Base-by-base conservation (phyloP, 768 basidiomycete species). In the Naganishia antarctica region DNA sequence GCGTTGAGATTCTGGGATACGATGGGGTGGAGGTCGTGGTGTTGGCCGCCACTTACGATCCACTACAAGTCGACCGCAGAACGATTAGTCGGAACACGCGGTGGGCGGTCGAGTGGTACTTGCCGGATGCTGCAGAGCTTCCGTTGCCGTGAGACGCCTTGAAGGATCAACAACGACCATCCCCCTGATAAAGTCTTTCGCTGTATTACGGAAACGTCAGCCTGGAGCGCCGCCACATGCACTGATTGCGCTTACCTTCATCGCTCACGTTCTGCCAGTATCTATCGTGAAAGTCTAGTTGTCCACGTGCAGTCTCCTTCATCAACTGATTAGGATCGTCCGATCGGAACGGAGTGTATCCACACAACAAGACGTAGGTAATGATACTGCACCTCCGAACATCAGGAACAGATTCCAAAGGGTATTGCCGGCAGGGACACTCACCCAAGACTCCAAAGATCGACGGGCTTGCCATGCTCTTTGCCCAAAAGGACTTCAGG, bases 381-480 rank as follows among this genome's bases (percentile, higher is more conserved):
- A 99, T 97, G 67, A 98, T 84, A 0, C 92, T 93, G 58, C 4
- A 29, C 53, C 44, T 31, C 26, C n/a, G n/a, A 49, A 12, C 13
- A 41, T n/a, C 11, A 62, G 46, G 12, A 16, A 46, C 28, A 28
- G n/a, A n/a, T n/a, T n/a, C n/a, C n/a, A n/a, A n/a, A n/a, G n/a
- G n/a, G n/a, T n/a, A n/a, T n/a, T n/a, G n/a, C n/a, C n/a, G n/a
- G n/a, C n/a, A n/a, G n/a, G n/a, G 16, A 26, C 28, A 77, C 84
- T 41, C 68, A 90, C 90, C 94, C 96, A 4, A 86, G 86, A 29
- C 87, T 86, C 96, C 96, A 98, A 18, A 96, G 78, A 76, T 98
- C 96, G 6, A 96, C 93, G 3, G 89, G 85, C 73, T 90, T 91
- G 47, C 91, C 86, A 72, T 99, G 93, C 0, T 90, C 90, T n/a